Conservation (phyloP, 2,329 filamentous ascomycete genomes). For the Cordyceps tenuipes region DNA sequence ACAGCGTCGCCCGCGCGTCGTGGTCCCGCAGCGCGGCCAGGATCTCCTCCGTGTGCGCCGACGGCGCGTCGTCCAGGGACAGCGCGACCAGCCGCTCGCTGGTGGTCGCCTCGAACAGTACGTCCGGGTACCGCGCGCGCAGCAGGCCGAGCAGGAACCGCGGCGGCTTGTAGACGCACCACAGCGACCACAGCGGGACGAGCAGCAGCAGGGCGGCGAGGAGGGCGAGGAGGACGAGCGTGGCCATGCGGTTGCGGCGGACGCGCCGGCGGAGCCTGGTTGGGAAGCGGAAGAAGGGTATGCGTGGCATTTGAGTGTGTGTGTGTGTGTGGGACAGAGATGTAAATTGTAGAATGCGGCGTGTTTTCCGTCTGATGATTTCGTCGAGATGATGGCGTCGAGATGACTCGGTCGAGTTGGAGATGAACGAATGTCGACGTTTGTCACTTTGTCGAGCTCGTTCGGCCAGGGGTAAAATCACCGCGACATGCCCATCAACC, state of each 20-base stretch:
- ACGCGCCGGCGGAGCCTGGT: conserved; percentile 49
- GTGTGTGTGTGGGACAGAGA: neutral
- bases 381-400: neutral
- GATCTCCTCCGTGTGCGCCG: conserved; percentile 61
- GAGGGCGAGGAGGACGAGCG: conserved; percentile 34
- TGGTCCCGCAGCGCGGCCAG: conserved; percentile 57
- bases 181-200: conserved; percentile 41
- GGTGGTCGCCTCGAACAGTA: conserved; percentile 62
- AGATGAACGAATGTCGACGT: neutral
- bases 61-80: conserved; percentile 82
- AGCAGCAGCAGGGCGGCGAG: conserved; percentile 30
- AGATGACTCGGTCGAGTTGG: neutral
- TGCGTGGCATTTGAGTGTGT: conserved; percentile 25
- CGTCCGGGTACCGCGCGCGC: conserved; percentile 63
- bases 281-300: conserved; percentile 45
- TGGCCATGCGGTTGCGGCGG: conserved; percentile 50
- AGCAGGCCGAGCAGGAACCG: conserved; percentile 62
- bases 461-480: neutral
- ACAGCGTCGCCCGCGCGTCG: conserved; percentile 72
- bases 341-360: neutral
- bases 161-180: conserved; percentile 76
- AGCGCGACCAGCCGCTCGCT: conserved; percentile 63
- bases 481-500: neutral
- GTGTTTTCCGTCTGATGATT: neutral
- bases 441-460: neutral